A percentile compares a stretch with the other conserved stretches of the same genome.
phyloP scores from a whole-genome alignment of 2,329 filamentous ascomycete genomes.

The Clonostachys sp. region DNA sequence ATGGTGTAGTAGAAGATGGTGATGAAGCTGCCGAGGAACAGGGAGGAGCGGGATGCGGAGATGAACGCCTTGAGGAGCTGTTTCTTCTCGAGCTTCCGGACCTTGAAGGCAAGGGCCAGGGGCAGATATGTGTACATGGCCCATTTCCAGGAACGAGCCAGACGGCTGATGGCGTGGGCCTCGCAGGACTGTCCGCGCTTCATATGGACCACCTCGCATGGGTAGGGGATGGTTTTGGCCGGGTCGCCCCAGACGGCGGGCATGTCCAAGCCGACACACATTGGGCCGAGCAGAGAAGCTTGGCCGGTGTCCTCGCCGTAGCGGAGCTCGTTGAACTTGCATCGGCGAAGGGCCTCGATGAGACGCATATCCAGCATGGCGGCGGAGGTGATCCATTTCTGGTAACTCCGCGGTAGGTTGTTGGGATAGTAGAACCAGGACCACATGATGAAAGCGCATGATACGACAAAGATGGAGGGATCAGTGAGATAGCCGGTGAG shows the following conservation, averaged over 20 bases:
- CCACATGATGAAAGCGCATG: constrained; percentile 79
- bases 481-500: constrained; percentile 43
- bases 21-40: constrained; percentile 75
- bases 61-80: constrained; percentile 47
- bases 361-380: constrained; percentile 72
- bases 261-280: constrained; percentile 68
- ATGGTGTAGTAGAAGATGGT: constrained; percentile 81
- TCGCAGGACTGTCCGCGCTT: constrained; percentile 71
- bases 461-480: constrained; percentile 65
- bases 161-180: constrained; percentile 64
- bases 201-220: constrained; percentile 83
- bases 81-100: constrained; percentile 38
- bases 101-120: constrained; percentile 62
- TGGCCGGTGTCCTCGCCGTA: constrained; percentile 74
- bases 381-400: constrained; percentile 75
- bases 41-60: constrained; percentile 65
- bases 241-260: constrained; percentile 73
- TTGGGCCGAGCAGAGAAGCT: constrained; percentile 60
- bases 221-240: constrained; percentile 62
- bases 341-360: constrained; percentile 67
- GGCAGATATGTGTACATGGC: constrained; percentile 75
- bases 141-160: constrained; percentile 66
- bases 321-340: constrained; percentile 54
- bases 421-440: constrained; percentile 77
- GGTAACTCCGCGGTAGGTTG: constrained; percentile 68